phyloP scores from a whole-genome alignment of 2,329 filamentous ascomycete species.

The Pseudopyrenochaeta lycopersici region DNA sequence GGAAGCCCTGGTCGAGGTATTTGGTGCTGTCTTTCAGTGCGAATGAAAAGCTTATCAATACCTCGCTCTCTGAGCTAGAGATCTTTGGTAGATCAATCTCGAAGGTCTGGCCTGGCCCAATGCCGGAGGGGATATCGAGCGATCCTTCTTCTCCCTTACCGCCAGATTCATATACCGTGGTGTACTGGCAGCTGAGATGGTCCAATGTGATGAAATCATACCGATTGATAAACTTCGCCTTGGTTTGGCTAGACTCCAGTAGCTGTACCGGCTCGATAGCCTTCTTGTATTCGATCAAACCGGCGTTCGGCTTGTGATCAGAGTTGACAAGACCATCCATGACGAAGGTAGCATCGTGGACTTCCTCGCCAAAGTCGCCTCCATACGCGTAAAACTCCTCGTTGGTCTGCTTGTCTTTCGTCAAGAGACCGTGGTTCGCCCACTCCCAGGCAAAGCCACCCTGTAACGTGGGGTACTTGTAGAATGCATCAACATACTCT shows the following conservation, averaged over 20 bases:
- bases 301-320: conserved; percentile 53
- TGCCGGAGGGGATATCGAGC: conserved; percentile 34
- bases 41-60: conserved; percentile 40
- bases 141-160: conserved; percentile 14
- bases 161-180: conserved; percentile 14
- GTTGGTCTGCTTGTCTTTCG: conserved; percentile 48
- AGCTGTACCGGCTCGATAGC: conserved; percentile 54
- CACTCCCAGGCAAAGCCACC: conserved; percentile 65
- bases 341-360: conserved; percentile 55
- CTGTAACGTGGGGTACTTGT: conserved; percentile 67
- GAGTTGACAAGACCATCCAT: conserved; percentile 56
- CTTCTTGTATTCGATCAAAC: conserved; percentile 55
- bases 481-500: conserved; percentile 73
- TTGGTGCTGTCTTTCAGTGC: conserved; percentile 40
- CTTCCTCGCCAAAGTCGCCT: conserved; percentile 54
- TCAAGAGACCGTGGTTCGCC: conserved; percentile 56
- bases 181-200: conserved; percentile 37
- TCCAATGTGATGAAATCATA: conserved; percentile 51
- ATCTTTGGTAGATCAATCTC: conserved; percentile 34
- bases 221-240: conserved; percentile 42
- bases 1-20: conserved; percentile 46
- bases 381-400: conserved; percentile 55
- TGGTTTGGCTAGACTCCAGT: conserved; percentile 26
- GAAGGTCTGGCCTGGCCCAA: conserved; percentile 38
- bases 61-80: conserved; percentile 16